Percentiles rank a stretch among this genome's conserved stretches.
These are phyloP conservation scores for Diaporthe nobilis DNA, from an alignment of 2,329 filamentous ascomycete genomes.

Conservation along the genomic window DNA sequence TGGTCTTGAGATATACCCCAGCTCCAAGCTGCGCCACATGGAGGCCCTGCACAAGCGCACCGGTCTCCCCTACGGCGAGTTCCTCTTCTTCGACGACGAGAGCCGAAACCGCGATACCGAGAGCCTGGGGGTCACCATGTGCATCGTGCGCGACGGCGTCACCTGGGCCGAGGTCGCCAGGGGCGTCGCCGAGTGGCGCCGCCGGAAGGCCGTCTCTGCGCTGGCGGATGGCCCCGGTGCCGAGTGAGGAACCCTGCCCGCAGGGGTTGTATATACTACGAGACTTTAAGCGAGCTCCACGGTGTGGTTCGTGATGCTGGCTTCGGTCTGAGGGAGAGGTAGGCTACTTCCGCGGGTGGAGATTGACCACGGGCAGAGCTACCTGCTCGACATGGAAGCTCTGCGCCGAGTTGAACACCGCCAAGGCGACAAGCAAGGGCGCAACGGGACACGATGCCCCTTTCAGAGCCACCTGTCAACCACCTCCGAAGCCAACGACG, in stretches of 20 bases:
- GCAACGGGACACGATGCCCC: not conserved
- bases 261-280: not conserved
- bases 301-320: not conserved
- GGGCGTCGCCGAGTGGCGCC: slow-evolving; percentile 86
- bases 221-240: not conserved
- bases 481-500: not conserved
- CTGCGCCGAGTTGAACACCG: not conserved
- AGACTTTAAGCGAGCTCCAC: too few species aligned
- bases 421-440: not conserved
- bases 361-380: not conserved
- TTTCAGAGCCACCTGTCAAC: not conserved
- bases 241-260: not conserved
- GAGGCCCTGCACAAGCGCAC: slow-evolving; percentile 79
- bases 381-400: not conserved
- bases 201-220: slow-evolving; percentile 66
- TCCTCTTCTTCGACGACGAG: slow-evolving; percentile 98
- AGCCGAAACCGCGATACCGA: slow-evolving; percentile 86
- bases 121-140: slow-evolving; percentile 85
- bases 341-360: not conserved
- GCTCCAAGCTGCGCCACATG: slow-evolving; percentile 89
- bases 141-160: slow-evolving; percentile 84
- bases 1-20: slow-evolving; percentile 78
- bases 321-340: not conserved
- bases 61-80: slow-evolving; percentile 81
- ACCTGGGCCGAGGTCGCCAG: slow-evolving; percentile 82